These are phyloP conservation scores for Gypsophila paniculata DNA, from an alignment of 179 eudicot species.

Conservation along the genomic window DNA sequence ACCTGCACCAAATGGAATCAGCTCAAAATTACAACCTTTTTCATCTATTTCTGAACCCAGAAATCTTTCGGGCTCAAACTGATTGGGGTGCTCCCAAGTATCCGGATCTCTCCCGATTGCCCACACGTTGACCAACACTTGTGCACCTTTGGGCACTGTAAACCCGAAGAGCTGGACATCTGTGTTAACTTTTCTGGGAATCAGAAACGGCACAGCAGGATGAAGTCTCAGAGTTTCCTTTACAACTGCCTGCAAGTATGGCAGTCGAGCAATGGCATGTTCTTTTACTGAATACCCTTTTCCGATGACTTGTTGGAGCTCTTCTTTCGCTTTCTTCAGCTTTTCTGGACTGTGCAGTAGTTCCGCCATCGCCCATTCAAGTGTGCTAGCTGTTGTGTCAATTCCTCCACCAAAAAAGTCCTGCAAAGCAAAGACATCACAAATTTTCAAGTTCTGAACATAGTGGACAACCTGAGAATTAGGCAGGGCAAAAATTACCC, in stretches of 20 bases:
- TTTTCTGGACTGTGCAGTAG: slow-evolving; percentile 26
- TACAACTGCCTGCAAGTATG: slow-evolving; percentile 29
- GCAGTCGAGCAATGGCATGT: slow-evolving; percentile 12
- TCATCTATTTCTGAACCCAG: slow-evolving; percentile 23
- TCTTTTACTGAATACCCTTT: slow-evolving; percentile 5
- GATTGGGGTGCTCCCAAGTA: slow-evolving; percentile 26
- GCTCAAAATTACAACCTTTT: slow-evolving; percentile 27
- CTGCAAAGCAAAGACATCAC: not conserved
- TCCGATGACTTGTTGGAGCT: slow-evolving; percentile 25
- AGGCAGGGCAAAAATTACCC: no score
- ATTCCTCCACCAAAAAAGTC: slow-evolving; percentile 25
- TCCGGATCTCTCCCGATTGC: slow-evolving; percentile 36
- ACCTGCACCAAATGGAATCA: slow-evolving; percentile 41
- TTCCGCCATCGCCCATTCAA: slow-evolving; percentile 39
- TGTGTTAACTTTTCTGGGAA: slow-evolving; percentile 22
- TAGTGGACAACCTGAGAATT: no score
- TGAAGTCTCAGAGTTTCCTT: slow-evolving; percentile 31
- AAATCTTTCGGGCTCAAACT: slow-evolving; percentile 41
- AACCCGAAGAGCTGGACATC: slow-evolving; percentile 19
- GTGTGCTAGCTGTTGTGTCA: slow-evolving; percentile 30
- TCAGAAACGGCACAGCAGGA: slow-evolving; percentile 29
- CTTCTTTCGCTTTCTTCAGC: slow-evolving; percentile 23
- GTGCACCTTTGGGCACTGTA: slow-evolving; percentile 32
- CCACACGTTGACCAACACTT: slow-evolving; percentile 36
- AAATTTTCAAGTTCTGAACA: no score